phyloP scores from a whole-genome alignment of 805 yeast genomes.

The Candida xyloterini region DNA sequence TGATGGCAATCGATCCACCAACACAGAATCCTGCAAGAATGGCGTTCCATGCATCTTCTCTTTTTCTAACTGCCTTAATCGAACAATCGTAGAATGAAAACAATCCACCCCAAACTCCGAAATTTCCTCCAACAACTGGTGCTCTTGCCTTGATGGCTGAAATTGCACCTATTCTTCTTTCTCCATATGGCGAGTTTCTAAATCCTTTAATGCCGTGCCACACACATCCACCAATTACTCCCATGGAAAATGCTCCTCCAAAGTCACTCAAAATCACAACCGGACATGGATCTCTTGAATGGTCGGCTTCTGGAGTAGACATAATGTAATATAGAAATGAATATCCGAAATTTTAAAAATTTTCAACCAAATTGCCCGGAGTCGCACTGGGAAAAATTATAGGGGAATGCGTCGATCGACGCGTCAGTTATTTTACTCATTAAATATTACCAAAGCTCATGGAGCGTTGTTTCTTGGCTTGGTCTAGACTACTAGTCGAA shows the following conservation, averaged over 20 bases:
- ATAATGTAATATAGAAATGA: conserved; percentile 32
- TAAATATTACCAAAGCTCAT: conserved; percentile 20
- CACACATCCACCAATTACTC: conserved; percentile 96
- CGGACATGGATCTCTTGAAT: conserved; percentile 99
- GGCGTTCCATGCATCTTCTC: conserved; percentile 99
- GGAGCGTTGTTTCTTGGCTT: conserved; percentile 20
- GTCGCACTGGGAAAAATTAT: neutral
- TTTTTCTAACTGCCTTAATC: conserved; percentile 90
- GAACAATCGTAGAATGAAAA: conserved; percentile 95
- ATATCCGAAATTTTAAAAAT: conserved; percentile 4
- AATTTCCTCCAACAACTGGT: conserved; percentile 98
- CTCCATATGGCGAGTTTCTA: conserved; percentile 96
- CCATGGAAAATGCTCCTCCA: conserved; percentile 99
- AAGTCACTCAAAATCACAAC: conserved; percentile 92
- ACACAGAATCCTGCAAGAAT: conserved; percentile 96
- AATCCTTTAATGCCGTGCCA: conserved; percentile 99
- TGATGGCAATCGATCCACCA: conserved; percentile 95
- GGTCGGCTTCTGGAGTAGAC: conserved; percentile 77
- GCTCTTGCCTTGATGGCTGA: conserved; percentile 94
- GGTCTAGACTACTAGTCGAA: conserved; percentile 8
- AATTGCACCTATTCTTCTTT: conserved; percentile 84
- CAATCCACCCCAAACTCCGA: conserved; percentile 99
- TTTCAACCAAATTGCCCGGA: conserved; percentile 2
- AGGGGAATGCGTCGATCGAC: neutral
- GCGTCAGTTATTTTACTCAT: conserved; percentile 8